These are phyloP conservation scores for Nepenthes mirabilis DNA, from an alignment of 148 eudicot genomes.

Conservation along the genomic window DNA sequence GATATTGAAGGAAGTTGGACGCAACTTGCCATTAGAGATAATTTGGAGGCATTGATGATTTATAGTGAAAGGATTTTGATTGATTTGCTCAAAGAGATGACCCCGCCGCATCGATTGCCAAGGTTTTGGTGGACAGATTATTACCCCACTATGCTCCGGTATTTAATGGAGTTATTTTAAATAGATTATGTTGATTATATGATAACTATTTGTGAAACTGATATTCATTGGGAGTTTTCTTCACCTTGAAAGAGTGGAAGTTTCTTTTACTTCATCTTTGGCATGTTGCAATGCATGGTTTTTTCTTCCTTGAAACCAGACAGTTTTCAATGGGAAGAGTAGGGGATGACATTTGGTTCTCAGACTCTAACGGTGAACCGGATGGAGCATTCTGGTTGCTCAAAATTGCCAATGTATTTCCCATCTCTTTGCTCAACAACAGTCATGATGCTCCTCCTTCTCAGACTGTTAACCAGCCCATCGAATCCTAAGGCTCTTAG, in stretches of 20 bases:
- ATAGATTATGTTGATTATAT: slow-evolving; percentile 97
- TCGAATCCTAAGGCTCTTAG: no score
- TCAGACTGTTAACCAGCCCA: no score
- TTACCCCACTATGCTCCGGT: slow-evolving; percentile 91
- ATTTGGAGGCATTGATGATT: slow-evolving; percentile 8
- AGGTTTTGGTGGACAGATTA: slow-evolving; percentile 97
- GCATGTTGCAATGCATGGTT: no score
- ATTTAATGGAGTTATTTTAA: slow-evolving; percentile 75
- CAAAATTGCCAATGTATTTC: no score
- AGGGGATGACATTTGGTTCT: no score
- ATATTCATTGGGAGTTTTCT: slow-evolving; percentile 77
- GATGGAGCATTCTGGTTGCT: no score
- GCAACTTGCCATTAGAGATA: slow-evolving; percentile 57
- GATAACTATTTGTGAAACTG: slow-evolving; percentile 86
- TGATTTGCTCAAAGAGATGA: no score
- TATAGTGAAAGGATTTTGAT: slow-evolving; percentile 8
- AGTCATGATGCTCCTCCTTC: no score
- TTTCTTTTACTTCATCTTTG: slow-evolving; percentile 51
- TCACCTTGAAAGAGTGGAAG: slow-evolving; percentile 99
- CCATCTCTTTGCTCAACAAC: no score
- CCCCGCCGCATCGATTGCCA: slow-evolving; percentile 74
- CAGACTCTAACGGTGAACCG: no score
- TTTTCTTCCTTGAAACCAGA: no score
- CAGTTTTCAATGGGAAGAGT: no score
- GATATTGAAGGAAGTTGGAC: slow-evolving; percentile 9